These are phyloP conservation scores for Globisporangium spinosum DNA, from an alignment of 352 stramenopile genomes.

Conservation along the genomic window DNA sequence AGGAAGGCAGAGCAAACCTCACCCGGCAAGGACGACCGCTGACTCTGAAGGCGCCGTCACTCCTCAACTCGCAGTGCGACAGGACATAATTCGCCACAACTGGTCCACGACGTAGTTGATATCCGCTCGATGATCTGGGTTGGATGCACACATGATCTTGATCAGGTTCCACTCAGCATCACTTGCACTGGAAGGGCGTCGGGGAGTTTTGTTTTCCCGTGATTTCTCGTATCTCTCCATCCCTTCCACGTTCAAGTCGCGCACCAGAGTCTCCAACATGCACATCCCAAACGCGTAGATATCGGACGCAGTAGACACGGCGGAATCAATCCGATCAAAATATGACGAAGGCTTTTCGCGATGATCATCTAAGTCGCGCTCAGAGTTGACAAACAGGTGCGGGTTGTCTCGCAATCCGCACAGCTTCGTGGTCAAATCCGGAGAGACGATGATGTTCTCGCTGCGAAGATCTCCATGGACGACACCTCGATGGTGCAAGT, in stretches of 20 bases:
- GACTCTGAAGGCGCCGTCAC: background rate
- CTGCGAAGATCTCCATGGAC: background rate
- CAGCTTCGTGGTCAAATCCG: background rate
- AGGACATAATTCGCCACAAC: background rate
- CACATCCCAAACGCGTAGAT: background rate
- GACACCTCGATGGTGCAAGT: background rate
- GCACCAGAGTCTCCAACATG: background rate
- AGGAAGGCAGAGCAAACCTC: too few species aligned
- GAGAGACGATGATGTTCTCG: background rate
- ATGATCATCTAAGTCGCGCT: background rate
- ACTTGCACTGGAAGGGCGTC: background rate
- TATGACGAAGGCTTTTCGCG: background rate
- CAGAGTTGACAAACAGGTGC: background rate
- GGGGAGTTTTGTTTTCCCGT: background rate
- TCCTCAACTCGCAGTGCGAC: background rate
- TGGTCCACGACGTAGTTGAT: background rate
- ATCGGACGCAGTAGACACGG: background rate
- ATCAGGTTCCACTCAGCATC: background rate
- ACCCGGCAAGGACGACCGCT: background rate
- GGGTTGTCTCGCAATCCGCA: background rate
- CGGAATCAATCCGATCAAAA: background rate
- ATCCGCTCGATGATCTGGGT: background rate
- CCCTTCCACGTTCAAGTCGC: background rate
- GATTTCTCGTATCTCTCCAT: background rate
- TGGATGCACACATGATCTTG: background rate